phyloP scores from a whole-genome alignment of 768 basidiomycete genomes.

The Symmetrospora coprosmae region DNA sequence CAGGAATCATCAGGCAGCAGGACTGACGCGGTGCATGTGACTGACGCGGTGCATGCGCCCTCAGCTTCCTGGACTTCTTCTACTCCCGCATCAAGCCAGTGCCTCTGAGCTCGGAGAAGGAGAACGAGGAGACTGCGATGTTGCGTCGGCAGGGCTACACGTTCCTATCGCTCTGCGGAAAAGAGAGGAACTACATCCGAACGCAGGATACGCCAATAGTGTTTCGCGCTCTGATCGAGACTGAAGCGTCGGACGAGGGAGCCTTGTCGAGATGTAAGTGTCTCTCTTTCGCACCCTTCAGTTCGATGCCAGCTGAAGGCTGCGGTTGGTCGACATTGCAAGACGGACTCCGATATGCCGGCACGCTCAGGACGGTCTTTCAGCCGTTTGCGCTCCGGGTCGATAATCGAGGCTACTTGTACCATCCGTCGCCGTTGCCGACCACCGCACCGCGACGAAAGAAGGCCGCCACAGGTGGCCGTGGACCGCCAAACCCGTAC shows the following conservation, averaged over 20 bases:
- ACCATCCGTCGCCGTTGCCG: conserved; percentile 23
- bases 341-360: conserved; percentile 23
- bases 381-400: conserved; percentile 13
- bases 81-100: conserved; percentile 18
- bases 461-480: too few species aligned
- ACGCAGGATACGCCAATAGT: conserved; percentile 26
- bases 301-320: too few species aligned
- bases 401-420: conserved; percentile 23
- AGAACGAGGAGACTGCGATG: neutral
- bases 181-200: conserved; percentile 25
- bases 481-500: too few species aligned
- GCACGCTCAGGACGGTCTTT: conserved; percentile 13
- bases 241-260: too few species aligned
- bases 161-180: conserved; percentile 21
- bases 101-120: neutral
- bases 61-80: conserved; percentile 26
- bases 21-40: neutral
- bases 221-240: conserved; percentile 23
- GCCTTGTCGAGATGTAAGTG: too few species aligned
- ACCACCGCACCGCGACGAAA: too few species aligned
- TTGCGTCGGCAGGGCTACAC: conserved; percentile 19
- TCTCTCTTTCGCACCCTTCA: too few species aligned
- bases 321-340: too few species aligned
- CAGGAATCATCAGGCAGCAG: too few species aligned
- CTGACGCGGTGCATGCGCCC: neutral